Evolutionary conservation across 805 yeast species (phyloP).

Genomic region (Schizosaccharomyces cryophilus): DNA sequence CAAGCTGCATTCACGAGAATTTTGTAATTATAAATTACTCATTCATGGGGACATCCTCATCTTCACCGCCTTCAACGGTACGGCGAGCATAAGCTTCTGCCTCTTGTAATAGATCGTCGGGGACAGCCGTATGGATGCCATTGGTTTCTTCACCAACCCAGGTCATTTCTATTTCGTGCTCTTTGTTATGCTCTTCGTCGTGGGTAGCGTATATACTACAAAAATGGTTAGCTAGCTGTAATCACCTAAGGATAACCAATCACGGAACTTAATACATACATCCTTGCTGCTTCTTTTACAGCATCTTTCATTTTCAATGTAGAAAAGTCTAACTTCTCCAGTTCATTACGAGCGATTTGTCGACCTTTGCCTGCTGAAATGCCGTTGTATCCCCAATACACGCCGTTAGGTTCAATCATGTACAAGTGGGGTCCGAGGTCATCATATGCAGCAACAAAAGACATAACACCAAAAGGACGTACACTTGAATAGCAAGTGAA

Average conservation of each 20-base stretch:
- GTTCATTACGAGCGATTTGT: constrained; percentile 89
- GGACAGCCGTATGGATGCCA: constrained; percentile 59
- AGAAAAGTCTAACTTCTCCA: constrained; percentile 64
- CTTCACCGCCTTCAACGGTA: constrained; percentile 60
- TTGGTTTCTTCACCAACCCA: constrained; percentile 62
- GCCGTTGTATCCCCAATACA: constrained; percentile 91
- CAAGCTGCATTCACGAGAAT: too few species aligned
- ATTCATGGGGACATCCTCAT: constrained; percentile 20
- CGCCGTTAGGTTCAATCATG: constrained; percentile 94
- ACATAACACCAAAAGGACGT: constrained; percentile 86
- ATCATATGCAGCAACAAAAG: constrained; percentile 86
- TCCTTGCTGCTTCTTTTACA: constrained; percentile 78
- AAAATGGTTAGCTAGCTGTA: background rate
- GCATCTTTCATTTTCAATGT: constrained; percentile 56
- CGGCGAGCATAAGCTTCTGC: constrained; percentile 48
- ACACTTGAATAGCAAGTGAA: constrained; percentile 90
- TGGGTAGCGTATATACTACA: constrained; percentile 55
- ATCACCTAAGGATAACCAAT: background rate
- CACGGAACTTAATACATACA: constrained; percentile 13
- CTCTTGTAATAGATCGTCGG: constrained; percentile 53
- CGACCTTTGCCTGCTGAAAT: constrained; percentile 97
- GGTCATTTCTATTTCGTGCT: constrained; percentile 77
- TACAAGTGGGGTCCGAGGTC: constrained; percentile 73
- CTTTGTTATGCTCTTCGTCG: constrained; percentile 94
- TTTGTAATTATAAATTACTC: background rate